Evolutionary conservation across 495 filamentous ascomycete species (phyloP), one percentile per base, ranked within the genome.

Genomic region (Bryoglossum gracile): DNA sequence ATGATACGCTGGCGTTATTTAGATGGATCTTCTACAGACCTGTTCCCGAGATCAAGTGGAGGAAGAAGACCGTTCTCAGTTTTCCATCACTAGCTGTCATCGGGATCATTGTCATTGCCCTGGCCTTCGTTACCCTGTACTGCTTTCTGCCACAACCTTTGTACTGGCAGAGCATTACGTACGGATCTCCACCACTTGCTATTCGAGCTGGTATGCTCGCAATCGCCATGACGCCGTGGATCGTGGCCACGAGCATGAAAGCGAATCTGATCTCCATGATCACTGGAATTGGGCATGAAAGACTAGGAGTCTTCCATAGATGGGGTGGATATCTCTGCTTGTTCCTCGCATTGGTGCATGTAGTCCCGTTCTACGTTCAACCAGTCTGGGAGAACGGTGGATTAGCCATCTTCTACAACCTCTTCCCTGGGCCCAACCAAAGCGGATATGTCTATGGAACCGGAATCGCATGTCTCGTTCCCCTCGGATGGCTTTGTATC

Each of bases 121-220:
- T 86, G 21, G 68, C 76, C 2, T 90, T 95, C 57, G 78, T 84
- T 28, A 78, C 80, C 0, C 68, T 90, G n/a, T 94, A 89, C 63
- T 81, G 76, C 54, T 92, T 94, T 58, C 59, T 94, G 19, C 86
- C 85, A 36, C 87, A 90, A 52, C 89, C 89, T 2, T 70, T 90
- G 8, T 94, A 86, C 68, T 92, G 84, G 73, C 70, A 84, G 60
- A 86, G 82, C 60, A 91, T 94, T 54, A 70, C 68, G 23, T 88
- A 77, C 46, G 91, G 91, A 25, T 94, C 92, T 3, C 91, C 91
- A 33, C 91, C 91, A 6, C 62, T 97, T 19, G 88, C 90, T 19
- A 84, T 95, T 56, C 83, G 91, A 50, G 76, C 89, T 11, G 91
- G 91, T 34, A 97, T 97, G 91, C 78, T 95, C 23, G 83, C 91